phyloP scores from a whole-genome alignment of 768 basidiomycete genomes.

The Dendrothele bispora region DNA sequence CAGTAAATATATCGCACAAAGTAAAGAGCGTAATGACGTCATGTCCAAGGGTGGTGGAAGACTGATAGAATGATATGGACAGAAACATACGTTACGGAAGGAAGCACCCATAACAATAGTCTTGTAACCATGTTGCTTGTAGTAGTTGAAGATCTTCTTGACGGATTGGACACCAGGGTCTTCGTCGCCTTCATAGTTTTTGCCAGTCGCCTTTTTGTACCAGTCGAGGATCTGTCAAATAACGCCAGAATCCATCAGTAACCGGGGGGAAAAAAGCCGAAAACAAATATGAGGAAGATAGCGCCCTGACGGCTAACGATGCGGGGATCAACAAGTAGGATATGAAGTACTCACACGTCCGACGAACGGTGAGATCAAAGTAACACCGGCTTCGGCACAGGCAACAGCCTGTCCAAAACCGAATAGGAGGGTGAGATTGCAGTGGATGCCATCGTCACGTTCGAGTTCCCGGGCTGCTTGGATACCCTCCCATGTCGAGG shows the following conservation, averaged over 20 bases:
- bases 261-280: too few species aligned
- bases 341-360: slow-evolving; percentile 74
- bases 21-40: neutral
- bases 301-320: too few species aligned
- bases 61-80: too few species aligned
- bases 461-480: slow-evolving; percentile 98
- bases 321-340: too few species aligned
- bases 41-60: too few species aligned
- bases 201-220: slow-evolving; percentile 93
- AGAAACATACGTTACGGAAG: slow-evolving; percentile 95
- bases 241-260: slow-evolving; percentile 9
- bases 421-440: slow-evolving; percentile 98
- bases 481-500: slow-evolving; percentile 99
- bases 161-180: slow-evolving; percentile 97
- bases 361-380: slow-evolving; percentile 98
- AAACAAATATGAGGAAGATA: too few species aligned
- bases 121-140: slow-evolving; percentile 98
- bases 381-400: slow-evolving; percentile 97
- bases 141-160: slow-evolving; percentile 98
- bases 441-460: slow-evolving; percentile 90
- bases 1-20: slow-evolving; percentile 5
- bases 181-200: slow-evolving; percentile 84
- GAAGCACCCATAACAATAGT: slow-evolving; percentile 99
- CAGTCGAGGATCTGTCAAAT: slow-evolving; percentile 94
- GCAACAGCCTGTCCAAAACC: slow-evolving; percentile 99